These are phyloP conservation scores for Nicotiana knightiana DNA, from an alignment of 257 asterid species.

Conservation along the genomic window DNA sequence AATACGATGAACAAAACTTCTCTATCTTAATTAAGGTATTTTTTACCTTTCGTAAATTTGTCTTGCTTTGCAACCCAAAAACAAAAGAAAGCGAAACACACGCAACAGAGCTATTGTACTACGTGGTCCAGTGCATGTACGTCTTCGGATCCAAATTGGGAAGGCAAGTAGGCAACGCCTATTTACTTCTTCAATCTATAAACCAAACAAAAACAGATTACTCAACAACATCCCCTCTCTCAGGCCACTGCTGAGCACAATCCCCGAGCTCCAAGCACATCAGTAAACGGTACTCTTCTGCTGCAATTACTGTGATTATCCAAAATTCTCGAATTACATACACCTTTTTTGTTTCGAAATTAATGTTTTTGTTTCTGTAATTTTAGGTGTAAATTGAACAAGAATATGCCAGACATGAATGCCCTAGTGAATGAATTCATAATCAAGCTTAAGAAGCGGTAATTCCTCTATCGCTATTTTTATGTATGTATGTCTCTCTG, in stretches of 20 bases:
- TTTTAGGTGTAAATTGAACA: background rate
- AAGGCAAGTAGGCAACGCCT: background rate
- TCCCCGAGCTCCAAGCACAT: background rate
- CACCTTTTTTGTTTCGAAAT: background rate
- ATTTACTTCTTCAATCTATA: too few relatives aligned
- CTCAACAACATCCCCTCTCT: background rate
- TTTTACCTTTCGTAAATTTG: too few relatives aligned
- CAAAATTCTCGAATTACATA: background rate
- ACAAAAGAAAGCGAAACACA: background rate
- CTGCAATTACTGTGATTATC: background rate
- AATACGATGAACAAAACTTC: too few relatives aligned
- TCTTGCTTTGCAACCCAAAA: background rate
- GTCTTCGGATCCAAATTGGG: background rate
- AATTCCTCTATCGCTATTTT: background rate
- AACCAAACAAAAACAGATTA: too few relatives aligned
- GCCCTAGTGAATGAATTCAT: conserved; percentile 71
- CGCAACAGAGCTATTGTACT: background rate
- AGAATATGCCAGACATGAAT: conserved; percentile 62
- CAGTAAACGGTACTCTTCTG: background rate
- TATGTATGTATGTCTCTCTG: background rate
- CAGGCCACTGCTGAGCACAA: background rate
- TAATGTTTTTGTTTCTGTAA: too few relatives aligned
- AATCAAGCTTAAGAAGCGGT: conserved; percentile 83
- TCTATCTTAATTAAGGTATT: too few relatives aligned
- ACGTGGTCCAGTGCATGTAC: background rate